Conservation (phyloP, 179 eudicot species). For the Gypsophila paniculata region DNA sequence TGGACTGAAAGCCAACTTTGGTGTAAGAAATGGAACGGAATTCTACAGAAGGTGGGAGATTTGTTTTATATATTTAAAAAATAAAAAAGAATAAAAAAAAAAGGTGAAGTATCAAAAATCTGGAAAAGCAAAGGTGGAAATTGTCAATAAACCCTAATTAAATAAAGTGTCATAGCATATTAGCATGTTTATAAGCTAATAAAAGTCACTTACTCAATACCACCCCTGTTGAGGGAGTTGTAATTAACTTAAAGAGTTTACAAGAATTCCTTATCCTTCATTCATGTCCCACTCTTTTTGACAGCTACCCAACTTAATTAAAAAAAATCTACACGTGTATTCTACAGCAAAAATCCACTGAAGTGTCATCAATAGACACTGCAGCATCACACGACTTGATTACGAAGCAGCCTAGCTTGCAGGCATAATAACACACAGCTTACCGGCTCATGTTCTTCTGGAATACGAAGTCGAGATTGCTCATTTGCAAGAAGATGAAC, state of each 20-base stretch:
- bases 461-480: conserved; percentile 80
- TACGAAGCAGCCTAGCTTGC: background rate
- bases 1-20: too few species aligned
- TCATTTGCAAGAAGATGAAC: conserved; percentile 94
- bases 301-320: background rate
- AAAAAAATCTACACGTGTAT: background rate
- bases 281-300: background rate
- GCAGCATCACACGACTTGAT: too few species aligned
- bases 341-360: conserved; percentile 4
- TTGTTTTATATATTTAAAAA: too few species aligned
- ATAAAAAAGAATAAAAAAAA: too few species aligned
- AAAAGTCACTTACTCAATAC: background rate
- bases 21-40: too few species aligned
- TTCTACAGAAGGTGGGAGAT: too few species aligned
- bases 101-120: too few species aligned
- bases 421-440: conserved; percentile 24
- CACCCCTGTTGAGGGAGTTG: too few species aligned
- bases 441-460: conserved; percentile 83
- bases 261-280: background rate
- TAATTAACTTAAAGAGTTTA: background rate
- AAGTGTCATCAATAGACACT: background rate
- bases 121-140: too few species aligned
- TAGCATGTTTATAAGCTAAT: too few species aligned
- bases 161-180: too few species aligned
- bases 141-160: too few species aligned